A percentile compares a stretch with the other conserved stretches of the same genome.
Evolutionary conservation across 495 filamentous ascomycete species (phyloP).

Genomic region (Penicillium angulare): DNA sequence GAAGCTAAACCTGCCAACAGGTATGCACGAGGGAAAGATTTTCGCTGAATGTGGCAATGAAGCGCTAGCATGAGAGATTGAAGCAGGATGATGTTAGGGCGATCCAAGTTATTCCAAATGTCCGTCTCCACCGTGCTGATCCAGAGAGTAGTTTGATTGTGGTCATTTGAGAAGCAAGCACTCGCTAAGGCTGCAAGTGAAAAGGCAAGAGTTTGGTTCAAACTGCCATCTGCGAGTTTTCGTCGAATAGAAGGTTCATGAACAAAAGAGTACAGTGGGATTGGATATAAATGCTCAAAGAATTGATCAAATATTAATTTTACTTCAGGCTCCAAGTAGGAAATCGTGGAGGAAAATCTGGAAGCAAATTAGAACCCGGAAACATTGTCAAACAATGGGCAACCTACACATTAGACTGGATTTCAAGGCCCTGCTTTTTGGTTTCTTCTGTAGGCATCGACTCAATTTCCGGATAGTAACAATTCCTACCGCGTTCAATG

Average conservation of each 20-base stretch:
- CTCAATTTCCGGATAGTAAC: conserved; percentile 1
- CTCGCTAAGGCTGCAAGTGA: conserved; percentile 4
- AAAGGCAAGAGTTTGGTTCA: conserved; percentile 8
- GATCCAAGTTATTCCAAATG: conserved; percentile 14
- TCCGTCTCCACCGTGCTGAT: conserved; percentile 2
- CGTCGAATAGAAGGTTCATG: conserved; percentile 15
- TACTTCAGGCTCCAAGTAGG: background rate
- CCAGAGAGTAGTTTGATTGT: background rate
- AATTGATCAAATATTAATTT: background rate
- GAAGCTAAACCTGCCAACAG: conserved; percentile 20
- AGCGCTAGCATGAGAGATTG: conserved; percentile 16
- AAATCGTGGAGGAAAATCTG: background rate
- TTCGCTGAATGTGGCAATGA: conserved; percentile 14
- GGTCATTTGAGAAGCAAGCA: background rate
- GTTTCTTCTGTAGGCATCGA: background rate
- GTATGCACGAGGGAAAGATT: conserved; percentile 12
- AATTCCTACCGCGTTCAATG: background rate
- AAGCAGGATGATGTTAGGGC: conserved; percentile 7
- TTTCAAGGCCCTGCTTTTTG: background rate
- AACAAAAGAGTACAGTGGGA: conserved; percentile 16
- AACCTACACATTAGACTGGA: background rate
- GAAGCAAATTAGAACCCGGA: background rate
- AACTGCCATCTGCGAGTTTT: background rate
- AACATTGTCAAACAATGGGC: no score
- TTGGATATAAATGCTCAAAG: conserved; percentile 17